Percentiles rank a stretch among this genome's conserved stretches.
Conservation (phyloP, 768 basidiomycete genomes). For the Obba rivulosa region DNA sequence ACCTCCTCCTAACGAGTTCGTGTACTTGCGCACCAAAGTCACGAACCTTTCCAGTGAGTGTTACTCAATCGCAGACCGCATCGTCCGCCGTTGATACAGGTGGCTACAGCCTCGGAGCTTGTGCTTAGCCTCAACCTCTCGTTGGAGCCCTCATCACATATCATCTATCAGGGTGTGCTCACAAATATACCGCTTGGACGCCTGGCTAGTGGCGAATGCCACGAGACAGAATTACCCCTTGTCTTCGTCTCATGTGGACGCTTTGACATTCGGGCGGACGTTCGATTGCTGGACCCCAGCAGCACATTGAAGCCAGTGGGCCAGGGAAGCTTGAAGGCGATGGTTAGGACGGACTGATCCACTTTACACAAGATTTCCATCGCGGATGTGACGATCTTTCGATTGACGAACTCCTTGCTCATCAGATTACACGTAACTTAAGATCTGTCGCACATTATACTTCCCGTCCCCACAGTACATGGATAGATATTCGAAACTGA, state of each 20-base stretch:
- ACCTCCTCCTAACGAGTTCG: conserved; percentile 55
- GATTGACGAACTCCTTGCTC: too few species aligned
- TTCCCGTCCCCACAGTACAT: background rate
- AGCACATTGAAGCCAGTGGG: conserved; percentile 9
- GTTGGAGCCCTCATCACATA: conserved; percentile 54
- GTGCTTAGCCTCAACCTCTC: conserved; percentile 50
- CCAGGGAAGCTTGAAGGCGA: conserved; percentile 9
- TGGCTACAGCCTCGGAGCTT: conserved; percentile 41
- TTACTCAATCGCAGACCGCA: background rate
- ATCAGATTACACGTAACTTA: background rate
- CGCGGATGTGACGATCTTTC: too few species aligned
- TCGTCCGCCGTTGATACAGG: background rate
- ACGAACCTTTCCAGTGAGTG: conserved; percentile 66
- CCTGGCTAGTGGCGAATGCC: conserved; percentile 49
- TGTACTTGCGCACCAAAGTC: conserved; percentile 51
- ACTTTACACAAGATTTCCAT: too few species aligned
- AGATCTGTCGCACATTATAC: too few species aligned
- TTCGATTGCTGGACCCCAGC: conserved; percentile 20
- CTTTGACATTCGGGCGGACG: conserved; percentile 45
- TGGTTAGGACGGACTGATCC: background rate
- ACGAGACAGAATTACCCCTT: conserved; percentile 48
- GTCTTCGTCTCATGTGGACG: conserved; percentile 71
- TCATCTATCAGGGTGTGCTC: conserved; percentile 65
- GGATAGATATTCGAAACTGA: background rate
- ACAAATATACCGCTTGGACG: conserved; percentile 58